phyloP scores from a whole-genome alignment of 352 stramenopile species.

The Phytophthora citricola region DNA sequence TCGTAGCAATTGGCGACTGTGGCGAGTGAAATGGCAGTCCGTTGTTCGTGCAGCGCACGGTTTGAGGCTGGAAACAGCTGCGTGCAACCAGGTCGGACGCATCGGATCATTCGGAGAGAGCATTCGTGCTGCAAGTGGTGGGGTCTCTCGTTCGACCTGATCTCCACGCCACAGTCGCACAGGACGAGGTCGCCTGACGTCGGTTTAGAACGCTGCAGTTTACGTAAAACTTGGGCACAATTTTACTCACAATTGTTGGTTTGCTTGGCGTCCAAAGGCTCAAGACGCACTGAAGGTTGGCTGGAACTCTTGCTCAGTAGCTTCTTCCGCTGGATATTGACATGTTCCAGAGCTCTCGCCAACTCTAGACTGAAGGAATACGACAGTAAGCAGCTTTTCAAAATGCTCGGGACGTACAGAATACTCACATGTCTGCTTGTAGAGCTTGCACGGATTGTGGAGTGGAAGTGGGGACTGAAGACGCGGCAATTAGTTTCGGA shows the following conservation, averaged over 20 bases:
- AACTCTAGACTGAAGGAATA: constrained; percentile 37
- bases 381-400: not conserved
- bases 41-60: constrained; percentile 46
- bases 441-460: constrained; percentile 16
- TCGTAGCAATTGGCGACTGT: constrained; percentile 51
- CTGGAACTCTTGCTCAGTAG: constrained; percentile 38
- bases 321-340: constrained; percentile 42
- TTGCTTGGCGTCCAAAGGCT: constrained; percentile 8
- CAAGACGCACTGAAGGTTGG: constrained; percentile 25
- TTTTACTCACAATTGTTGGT: constrained; percentile 16
- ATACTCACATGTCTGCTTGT: constrained; percentile 28
- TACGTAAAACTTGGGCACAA: not conserved
- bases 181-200: constrained; percentile 39
- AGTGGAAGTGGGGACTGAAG: constrained; percentile 1
- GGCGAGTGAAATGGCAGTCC: constrained; percentile 40
- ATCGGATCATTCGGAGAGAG: constrained; percentile 47
- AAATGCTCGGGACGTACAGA: not conserved
- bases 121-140: constrained; percentile 52
- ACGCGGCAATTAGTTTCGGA: constrained; percentile 17
- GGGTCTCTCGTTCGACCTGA: constrained; percentile 38
- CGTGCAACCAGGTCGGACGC: constrained; percentile 51
- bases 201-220: constrained; percentile 4
- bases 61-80: constrained; percentile 39
- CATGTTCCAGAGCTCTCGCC: constrained; percentile 43
- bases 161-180: constrained; percentile 65